Conservation (phyloP, 805 yeast species). For the Priceomyces carsonii region DNA sequence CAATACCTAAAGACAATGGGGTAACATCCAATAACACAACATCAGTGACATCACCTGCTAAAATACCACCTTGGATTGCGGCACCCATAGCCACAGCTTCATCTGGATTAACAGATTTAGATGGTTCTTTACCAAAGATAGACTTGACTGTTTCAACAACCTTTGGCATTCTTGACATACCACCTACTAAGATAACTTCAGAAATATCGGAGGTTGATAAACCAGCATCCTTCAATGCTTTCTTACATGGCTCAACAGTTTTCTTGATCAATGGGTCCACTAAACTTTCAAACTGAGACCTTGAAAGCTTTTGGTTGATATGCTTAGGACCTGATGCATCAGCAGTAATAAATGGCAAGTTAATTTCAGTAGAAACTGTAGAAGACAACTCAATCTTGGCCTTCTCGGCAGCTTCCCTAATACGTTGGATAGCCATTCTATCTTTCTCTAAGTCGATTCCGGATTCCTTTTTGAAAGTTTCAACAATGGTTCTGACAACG, state of each 20-base stretch:
- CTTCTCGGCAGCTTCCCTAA: constrained; percentile 86
- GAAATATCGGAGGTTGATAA: constrained; percentile 64
- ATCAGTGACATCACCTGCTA: constrained; percentile 93
- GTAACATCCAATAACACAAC: constrained; percentile 88
- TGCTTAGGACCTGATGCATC: constrained; percentile 82
- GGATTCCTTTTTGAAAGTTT: constrained; percentile 71
- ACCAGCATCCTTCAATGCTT: constrained; percentile 81
- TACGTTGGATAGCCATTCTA: constrained; percentile 80
- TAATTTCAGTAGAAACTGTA: constrained; percentile 68
- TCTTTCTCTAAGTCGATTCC: constrained; percentile 67
- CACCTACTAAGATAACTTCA: constrained; percentile 85
- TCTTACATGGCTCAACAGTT: constrained; percentile 75
- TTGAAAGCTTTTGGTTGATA: constrained; percentile 66
- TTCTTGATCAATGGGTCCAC: constrained; percentile 71
- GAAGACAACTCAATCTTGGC: constrained; percentile 86
- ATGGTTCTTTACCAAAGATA: constrained; percentile 80
- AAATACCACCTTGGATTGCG: constrained; percentile 95
- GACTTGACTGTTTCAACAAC: constrained; percentile 73
- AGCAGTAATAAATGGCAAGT: constrained; percentile 85
- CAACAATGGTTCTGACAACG: constrained; percentile 80
- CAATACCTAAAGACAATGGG: constrained; percentile 91
- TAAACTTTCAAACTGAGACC: constrained; percentile 66
- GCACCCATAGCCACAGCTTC: constrained; percentile 97
- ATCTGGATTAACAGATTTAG: constrained; percentile 92
- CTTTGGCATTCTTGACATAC: constrained; percentile 93